Evolutionary conservation across 1,284 basidiomycete species (phyloP), one percentile per base, ranked within the genome.

Genomic region (Fomes fomentarius): DNA sequence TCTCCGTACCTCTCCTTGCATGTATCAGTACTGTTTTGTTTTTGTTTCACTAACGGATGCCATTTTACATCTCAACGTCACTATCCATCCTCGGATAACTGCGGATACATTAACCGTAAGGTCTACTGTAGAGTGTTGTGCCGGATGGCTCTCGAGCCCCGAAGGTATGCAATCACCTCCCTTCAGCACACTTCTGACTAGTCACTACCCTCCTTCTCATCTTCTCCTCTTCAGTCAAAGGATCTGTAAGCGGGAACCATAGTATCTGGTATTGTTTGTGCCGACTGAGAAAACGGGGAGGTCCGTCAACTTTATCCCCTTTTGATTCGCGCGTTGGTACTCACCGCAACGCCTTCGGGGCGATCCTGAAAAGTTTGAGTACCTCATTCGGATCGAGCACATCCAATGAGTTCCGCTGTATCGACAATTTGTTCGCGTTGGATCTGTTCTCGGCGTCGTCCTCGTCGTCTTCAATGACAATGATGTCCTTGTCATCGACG

Each of bases 231-330:
- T 81, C 76, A 1, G 76, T 78, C 37, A 89, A 69, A 5, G 85
- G 83, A 1, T 76, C 71, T 0, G 73, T 76, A 74, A 91, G 75
- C 0, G 88, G 84, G 61, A 90, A 90, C 65, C 84, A 87, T 26
- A 91, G 71, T 21, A 91, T 82, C 64, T 91, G 88, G 62, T 86
- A 89, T 31, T 81, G 74, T 55, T 80, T 69, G 55, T 81, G 77
- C 58, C 70, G 77, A 55, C 80, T 82, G 58, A 40, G 71, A 56
- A 15, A 12, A n/a, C n/a, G n/a, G 11, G 19, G n/a, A 19, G 12
- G 31, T 34, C n/a, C 35, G 19, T 9, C 31, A 40, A 15, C n/a
- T 25, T 10, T 14, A n/a, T 7, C 1, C n/a, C 15, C 15, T 10
- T 22, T 15, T 30, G 14, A 15, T 7, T 3, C 3, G 21, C 2